These are phyloP conservation scores for Lasiodiplodia sp. DNA, from an alignment of 2,329 filamentous ascomycete genomes.

Conservation along the genomic window DNA sequence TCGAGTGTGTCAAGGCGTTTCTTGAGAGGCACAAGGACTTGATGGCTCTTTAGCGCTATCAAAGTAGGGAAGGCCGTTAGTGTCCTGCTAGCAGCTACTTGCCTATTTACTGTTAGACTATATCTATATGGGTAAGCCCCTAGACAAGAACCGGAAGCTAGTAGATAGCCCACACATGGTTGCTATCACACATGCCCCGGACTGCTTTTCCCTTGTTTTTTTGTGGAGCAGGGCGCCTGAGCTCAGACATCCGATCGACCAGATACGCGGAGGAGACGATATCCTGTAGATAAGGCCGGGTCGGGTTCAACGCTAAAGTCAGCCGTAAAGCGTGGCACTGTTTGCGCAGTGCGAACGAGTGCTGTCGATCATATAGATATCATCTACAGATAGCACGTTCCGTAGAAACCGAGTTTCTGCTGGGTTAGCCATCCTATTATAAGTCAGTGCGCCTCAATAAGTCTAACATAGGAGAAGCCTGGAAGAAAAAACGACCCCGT, in stretches of 20 bases:
- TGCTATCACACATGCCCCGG: not conserved
- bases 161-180: not conserved
- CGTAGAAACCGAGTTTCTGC: not conserved
- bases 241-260: not conserved
- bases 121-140: not conserved
- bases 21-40: conserved; percentile 33
- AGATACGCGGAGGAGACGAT: not conserved
- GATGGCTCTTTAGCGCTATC: not conserved
- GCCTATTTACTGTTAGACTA: not conserved
- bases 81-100: not conserved
- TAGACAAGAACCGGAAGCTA: not conserved
- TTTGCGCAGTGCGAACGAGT: not conserved
- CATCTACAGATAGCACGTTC: not conserved
- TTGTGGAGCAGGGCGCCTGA: not conserved
- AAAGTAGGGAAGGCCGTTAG: too few species aligned
- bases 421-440: not conserved
- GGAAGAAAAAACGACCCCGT: not conserved
- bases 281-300: not conserved
- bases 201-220: not conserved
- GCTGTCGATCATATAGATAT: not conserved
- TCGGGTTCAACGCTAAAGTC: not conserved
- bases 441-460: not conserved
- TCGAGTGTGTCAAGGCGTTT: conserved; percentile 36
- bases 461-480: not conserved
- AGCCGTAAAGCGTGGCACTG: not conserved